phyloP scores from a whole-genome alignment of 805 yeast genomes.

The Metschnikowia kofuensis region DNA sequence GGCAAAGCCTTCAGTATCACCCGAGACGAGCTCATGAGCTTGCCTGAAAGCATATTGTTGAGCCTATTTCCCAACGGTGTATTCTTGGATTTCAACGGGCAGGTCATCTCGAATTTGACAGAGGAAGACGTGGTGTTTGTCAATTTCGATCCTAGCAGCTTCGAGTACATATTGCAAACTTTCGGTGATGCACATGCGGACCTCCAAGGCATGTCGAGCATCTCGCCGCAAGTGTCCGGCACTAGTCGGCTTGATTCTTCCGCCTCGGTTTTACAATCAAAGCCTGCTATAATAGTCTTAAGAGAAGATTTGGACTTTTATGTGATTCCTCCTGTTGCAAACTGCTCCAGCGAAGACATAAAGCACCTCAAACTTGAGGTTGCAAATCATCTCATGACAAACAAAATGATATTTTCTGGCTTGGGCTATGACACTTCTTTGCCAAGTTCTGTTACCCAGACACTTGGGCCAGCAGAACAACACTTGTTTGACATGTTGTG shows the following conservation, averaged over 20 bases:
- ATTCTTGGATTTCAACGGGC: conserved; percentile 72
- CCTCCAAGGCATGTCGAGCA: conserved; percentile 26
- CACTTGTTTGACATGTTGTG: conserved; percentile 94
- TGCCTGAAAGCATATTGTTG: conserved; percentile 85
- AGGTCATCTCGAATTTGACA: conserved; percentile 72
- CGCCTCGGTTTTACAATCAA: conserved; percentile 64
- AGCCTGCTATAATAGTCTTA: conserved; percentile 88
- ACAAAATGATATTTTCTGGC: conserved; percentile 72
- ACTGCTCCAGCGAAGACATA: conserved; percentile 57
- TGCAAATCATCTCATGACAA: conserved; percentile 59
- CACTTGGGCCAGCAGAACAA: conserved; percentile 85
- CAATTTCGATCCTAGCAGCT: conserved; percentile 83
- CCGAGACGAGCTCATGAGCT: conserved; percentile 82
- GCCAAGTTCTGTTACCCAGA: conserved; percentile 39
- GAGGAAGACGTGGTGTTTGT: conserved; percentile 79
- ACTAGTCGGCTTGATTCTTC: conserved; percentile 31
- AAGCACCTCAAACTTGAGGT: conserved; percentile 67
- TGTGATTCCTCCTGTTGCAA: conserved; percentile 73
- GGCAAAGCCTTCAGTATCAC: conserved; percentile 73
- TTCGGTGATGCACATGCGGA: conserved; percentile 71
- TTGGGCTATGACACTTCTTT: conserved; percentile 51
- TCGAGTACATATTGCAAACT: conserved; percentile 72
- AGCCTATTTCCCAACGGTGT: conserved; percentile 91
- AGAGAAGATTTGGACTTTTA: conserved; percentile 94
- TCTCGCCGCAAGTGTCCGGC: conserved; percentile 34